Evolutionary conservation across 768 basidiomycete species (phyloP), one percentile per base, ranked within the genome.

Genomic region (Udeniomyces megalosporus): DNA sequence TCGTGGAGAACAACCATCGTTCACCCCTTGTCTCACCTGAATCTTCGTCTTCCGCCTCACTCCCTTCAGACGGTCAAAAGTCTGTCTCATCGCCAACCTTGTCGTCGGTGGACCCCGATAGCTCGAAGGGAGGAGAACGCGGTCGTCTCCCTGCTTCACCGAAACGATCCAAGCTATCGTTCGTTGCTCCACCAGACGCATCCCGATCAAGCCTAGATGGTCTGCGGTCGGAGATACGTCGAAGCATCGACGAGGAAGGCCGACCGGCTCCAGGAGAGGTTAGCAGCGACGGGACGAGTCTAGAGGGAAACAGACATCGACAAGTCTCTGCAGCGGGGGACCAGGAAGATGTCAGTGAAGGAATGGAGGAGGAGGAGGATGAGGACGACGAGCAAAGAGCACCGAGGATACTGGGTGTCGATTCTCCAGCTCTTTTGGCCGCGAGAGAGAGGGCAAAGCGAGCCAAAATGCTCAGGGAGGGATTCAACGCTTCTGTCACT

Each of bases 101-200:
- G n/a, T 17, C 35, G 24, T 29, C 49, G 20, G 8, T n/a, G n/a
- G n/a, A n/a, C n/a, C n/a, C n/a, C n/a, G n/a, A n/a, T 38, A 42
- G 22, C 53, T 55, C 53, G 53, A 34, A 20, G 53, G 44, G n/a
- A 34, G 53, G 8, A 35, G 53, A 42, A 38, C 35, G 24, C 53
- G 35, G 10, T 55, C 53, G 6, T 11, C 53, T 20, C 44, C 53
- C 4, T 24, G 53, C 24, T 44, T 57, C 55, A 28, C 55, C 17
- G 17, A 42, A 17, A 42, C 10, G 10, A 17, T 8, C 38, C 38
- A 42, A 42, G 54, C 76, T 86, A 28, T 81, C 84, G 57, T 76
- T 86, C 66, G 81, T 86, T 64, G 82, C 83, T 58, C 85, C 84
- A 54, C 83, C 84, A 44, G 85, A 85, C 71, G 82, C 81, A 66